phyloP scores from a whole-genome alignment of 2,329 filamentous ascomycete species.

The Colletotrichum shisoi region DNA sequence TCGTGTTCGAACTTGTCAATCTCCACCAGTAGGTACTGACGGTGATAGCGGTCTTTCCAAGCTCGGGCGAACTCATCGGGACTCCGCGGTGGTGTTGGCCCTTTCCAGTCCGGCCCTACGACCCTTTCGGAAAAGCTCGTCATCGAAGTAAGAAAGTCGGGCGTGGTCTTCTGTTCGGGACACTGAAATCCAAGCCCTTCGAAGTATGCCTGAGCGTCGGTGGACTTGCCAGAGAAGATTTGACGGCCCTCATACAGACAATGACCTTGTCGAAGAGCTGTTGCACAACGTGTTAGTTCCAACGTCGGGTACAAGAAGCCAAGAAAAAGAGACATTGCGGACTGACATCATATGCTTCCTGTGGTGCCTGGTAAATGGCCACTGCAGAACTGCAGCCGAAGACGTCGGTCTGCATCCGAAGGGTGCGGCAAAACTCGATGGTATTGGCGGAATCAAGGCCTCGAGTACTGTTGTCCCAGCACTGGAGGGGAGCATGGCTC shows the following conservation, averaged over 20 bases:
- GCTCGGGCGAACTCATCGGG: slow-evolving; percentile 31
- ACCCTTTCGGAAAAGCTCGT: slow-evolving; percentile 46
- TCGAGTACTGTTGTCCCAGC: slow-evolving; percentile 59
- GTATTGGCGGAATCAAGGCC: slow-evolving; percentile 48
- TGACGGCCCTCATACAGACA: slow-evolving; percentile 72
- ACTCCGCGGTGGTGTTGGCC: slow-evolving; percentile 18
- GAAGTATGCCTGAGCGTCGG: slow-evolving; percentile 71
- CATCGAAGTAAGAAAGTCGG: slow-evolving; percentile 75
- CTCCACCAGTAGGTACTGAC: slow-evolving; percentile 3
- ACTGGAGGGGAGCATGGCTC: slow-evolving; percentile 44
- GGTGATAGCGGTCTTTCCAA: slow-evolving; percentile 24
- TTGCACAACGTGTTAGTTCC: not conserved
- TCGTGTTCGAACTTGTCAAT: slow-evolving; percentile 24
- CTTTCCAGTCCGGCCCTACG: slow-evolving; percentile 27
- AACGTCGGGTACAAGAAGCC: not conserved
- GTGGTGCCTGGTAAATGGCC: slow-evolving; percentile 68
- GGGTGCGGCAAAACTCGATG: slow-evolving; percentile 41
- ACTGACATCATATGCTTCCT: slow-evolving; percentile 61
- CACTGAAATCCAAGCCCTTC: slow-evolving; percentile 70
- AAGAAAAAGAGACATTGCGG: not conserved
- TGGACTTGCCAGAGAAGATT: slow-evolving; percentile 70
- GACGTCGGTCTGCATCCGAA: slow-evolving; percentile 44
- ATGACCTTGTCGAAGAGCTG: slow-evolving; percentile 71
- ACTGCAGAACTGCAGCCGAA: slow-evolving; percentile 43
- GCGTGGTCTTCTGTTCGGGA: slow-evolving; percentile 66